These are phyloP conservation scores for Babesia ovata DNA, from an alignment of 169 alveolate species.

Conservation along the genomic window DNA sequence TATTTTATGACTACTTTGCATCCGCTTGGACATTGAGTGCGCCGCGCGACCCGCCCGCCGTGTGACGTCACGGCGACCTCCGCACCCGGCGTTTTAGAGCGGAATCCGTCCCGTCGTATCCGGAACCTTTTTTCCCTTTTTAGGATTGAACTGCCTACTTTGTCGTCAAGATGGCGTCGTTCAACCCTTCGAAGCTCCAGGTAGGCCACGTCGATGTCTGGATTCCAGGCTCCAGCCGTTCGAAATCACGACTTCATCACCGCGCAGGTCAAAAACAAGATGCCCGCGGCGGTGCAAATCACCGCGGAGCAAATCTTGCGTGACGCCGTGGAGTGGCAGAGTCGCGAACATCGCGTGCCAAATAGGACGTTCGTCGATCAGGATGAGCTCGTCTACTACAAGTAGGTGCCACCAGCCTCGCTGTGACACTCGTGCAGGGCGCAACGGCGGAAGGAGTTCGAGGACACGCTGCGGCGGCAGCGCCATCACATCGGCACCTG, in stretches of 20 bases:
- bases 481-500: conserved; percentile 95
- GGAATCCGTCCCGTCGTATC: too few species aligned
- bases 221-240: conserved; percentile 1
- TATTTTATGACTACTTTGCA: too few species aligned
- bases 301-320: conserved; percentile 98
- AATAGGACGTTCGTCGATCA: conserved; percentile 86
- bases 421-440: conserved; percentile 53
- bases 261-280: conserved; percentile 91
- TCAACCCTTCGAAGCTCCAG: conserved; percentile 68
- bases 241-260: background rate
- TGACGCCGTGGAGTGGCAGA: conserved; percentile 95
- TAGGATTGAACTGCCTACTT: too few species aligned
- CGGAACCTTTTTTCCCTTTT: too few species aligned
- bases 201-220: conserved; percentile 24
- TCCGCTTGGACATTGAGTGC: too few species aligned
- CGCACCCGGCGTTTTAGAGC: too few species aligned
- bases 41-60: too few species aligned
- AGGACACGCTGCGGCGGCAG: conserved; percentile 92
- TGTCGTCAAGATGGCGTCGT: conserved; percentile 54
- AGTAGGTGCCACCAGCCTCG: conserved; percentile 54
- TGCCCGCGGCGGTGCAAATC: conserved; percentile 96
- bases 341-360: conserved; percentile 79
- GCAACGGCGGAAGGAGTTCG: conserved; percentile 94
- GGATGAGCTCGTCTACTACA: conserved; percentile 93
- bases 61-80: too few species aligned